Base-by-base conservation (phyloP, 768 basidiomycete species). In the Cubamyces lactineus region DNA sequence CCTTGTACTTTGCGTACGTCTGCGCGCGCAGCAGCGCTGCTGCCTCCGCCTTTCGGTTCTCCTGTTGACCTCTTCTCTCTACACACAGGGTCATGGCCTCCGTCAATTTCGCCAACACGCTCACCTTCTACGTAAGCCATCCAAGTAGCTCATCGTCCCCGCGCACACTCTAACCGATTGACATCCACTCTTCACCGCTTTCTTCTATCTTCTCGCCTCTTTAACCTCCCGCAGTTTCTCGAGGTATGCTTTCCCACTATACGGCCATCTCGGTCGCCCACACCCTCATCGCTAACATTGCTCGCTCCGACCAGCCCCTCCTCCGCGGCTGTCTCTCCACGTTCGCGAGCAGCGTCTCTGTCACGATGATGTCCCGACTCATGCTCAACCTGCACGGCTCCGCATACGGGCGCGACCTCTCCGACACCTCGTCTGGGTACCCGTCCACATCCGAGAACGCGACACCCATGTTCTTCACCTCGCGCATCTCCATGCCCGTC, bases 1-100 rank as follows among this genome's bases (percentile, higher is more conserved):
- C 82, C 1, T 68, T 86, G 23, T 86, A 85, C 67, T 86, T 83
- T 64, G 81, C 77, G 84, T 85, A 62, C 73, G 82, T 64, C 5
- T 26, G 26, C 49, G 49, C 28, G 15, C 26, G 57, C 57, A 38
- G 9, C 23, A n/a, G 17, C 41, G 12, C 17, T 21, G 12, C 16
- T 12, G 26, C n/a, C n/a, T 26, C n/a, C 53, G 28, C 49, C 28
- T 40, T n/a, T 40, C 34, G 34, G 34, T 7, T 30, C 34, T 9
- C 34, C 5, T 5, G 26, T 26, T 60, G 26, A 39, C 68, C 49
- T 52, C 34, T 54, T 51, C 39, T 19, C 40, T 34, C 26, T 21
- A 15, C 53, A 85, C 26, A 12, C 54, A 85, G 85, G 7, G 75
- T 81, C 43, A 85, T 86, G 82, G 82, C 77, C 1, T 57, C 80